Percentiles rank a stretch among this genome's conserved stretches.
Evolutionary conservation across 768 basidiomycete genomes (phyloP).

Genomic region (Termitomyces heimii): DNA sequence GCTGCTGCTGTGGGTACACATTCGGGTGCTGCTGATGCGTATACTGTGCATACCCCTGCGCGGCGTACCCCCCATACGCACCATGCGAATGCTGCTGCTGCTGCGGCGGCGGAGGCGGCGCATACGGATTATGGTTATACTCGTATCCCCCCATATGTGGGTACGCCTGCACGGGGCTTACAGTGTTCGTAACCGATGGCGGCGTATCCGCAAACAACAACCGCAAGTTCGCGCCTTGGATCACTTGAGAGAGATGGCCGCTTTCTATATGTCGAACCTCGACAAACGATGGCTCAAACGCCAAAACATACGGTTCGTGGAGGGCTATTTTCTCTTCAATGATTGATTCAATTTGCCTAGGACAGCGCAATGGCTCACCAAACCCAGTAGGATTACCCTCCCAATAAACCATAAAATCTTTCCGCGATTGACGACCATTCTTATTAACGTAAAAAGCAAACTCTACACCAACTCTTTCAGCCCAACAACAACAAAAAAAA

Average conservation of each 20-base stretch:
- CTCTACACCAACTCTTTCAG: too few species aligned
- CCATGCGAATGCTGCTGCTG: constrained; percentile 13
- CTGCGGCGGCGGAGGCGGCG: constrained; percentile 11
- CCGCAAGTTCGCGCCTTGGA: constrained; percentile 86
- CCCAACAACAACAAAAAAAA: too few species aligned
- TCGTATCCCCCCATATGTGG: constrained; percentile 17
- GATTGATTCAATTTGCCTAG: neutral
- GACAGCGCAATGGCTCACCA: constrained; percentile 57
- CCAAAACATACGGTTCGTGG: constrained; percentile 94
- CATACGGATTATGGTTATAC: constrained; percentile 28
- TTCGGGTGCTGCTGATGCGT: constrained; percentile 23
- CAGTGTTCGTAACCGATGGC: constrained; percentile 69
- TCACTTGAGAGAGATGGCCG: constrained; percentile 88
- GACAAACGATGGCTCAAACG: constrained; percentile 94
- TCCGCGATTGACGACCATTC: constrained; percentile 86
- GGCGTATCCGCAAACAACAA: constrained; percentile 93
- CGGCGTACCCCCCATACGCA: constrained; percentile 29
- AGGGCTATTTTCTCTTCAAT: constrained; percentile 51
- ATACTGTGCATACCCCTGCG: constrained; percentile 29
- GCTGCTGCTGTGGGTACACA: constrained; percentile 23
- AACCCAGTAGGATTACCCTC: constrained; percentile 93
- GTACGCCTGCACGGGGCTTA: constrained; percentile 29
- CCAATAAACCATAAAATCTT: constrained; percentile 95
- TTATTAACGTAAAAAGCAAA: constrained; percentile 99
- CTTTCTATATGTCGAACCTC: constrained; percentile 96